These are phyloP conservation scores for Fomitopsis palustris DNA, from an alignment of 1,284 basidiomycete genomes.

Conservation along the genomic window DNA sequence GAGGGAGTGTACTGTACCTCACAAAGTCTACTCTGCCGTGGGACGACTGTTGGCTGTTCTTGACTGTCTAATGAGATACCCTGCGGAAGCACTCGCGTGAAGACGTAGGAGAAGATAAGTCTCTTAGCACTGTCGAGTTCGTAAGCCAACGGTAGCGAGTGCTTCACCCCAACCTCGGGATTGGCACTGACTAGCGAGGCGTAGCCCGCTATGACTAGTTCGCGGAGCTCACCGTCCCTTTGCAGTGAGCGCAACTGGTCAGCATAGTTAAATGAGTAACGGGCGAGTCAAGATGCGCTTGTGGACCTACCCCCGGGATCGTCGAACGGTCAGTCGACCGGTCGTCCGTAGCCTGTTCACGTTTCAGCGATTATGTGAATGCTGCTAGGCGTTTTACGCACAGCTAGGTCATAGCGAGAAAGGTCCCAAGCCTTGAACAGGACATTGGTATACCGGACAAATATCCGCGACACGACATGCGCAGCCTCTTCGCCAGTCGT, in stretches of 20 bases:
- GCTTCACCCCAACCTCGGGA: conserved; percentile 86
- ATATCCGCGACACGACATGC: conserved; percentile 72
- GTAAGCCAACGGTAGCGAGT: conserved; percentile 80
- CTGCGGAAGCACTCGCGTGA: conserved; percentile 80
- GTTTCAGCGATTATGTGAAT: neutral
- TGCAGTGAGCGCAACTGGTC: conserved; percentile 41
- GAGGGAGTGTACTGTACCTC: conserved; percentile 49
- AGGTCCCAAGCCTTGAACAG: conserved; percentile 61
- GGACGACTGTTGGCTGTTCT: conserved; percentile 48
- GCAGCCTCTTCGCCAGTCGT: conserved; percentile 58
- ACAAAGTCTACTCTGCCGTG: conserved; percentile 55
- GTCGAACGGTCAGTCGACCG: conserved; percentile 6
- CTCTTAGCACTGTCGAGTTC: conserved; percentile 73
- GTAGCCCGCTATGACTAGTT: conserved; percentile 74
- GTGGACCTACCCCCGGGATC: neutral
- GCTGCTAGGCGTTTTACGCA: conserved; percentile 19
- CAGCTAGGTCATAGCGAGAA: conserved; percentile 42
- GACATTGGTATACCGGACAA: conserved; percentile 71
- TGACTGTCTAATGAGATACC: conserved; percentile 70
- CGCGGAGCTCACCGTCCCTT: conserved; percentile 60
- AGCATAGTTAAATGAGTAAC: neutral
- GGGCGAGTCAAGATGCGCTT: neutral
- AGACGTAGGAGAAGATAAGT: conserved; percentile 85
- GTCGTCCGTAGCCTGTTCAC: conserved; percentile 8
- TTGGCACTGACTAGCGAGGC: conserved; percentile 83